Conservation (phyloP, 768 basidiomycete species). For the Rickenella mellea region DNA sequence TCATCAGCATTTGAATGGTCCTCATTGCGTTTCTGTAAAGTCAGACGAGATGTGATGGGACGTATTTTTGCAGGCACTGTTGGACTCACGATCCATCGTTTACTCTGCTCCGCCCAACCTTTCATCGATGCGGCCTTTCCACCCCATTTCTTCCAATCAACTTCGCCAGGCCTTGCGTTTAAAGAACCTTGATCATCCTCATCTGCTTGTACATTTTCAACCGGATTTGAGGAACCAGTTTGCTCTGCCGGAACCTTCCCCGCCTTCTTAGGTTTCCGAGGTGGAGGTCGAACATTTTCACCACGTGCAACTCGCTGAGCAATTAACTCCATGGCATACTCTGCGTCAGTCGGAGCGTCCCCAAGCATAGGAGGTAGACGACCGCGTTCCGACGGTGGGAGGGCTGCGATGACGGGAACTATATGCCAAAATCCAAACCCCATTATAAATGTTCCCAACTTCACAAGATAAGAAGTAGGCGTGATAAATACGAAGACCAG, state of each 20-base stretch:
- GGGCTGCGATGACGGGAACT: conserved; percentile 41
- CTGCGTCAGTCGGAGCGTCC: conserved; percentile 56
- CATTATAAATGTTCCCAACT: conserved; percentile 31
- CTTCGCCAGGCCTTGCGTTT: conserved; percentile 5
- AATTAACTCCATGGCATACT: conserved; percentile 64
- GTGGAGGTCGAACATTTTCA: conserved; percentile 25
- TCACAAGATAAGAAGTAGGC: conserved; percentile 42
- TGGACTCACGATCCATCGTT: too few relatives aligned
- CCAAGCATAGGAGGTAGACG: conserved; percentile 40
- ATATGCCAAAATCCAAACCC: conserved; percentile 60
- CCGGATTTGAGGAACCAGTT: neutral
- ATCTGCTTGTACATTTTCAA: neutral
- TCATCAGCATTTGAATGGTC: too few relatives aligned
- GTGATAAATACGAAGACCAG: conserved; percentile 32
- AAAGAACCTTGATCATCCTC: too few relatives aligned
- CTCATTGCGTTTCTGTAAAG: too few relatives aligned
- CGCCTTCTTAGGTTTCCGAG: neutral
- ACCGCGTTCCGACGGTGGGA: conserved; percentile 35
- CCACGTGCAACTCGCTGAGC: conserved; percentile 49
- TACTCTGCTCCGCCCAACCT: conserved; percentile 31
- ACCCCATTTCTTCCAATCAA: conserved; percentile 53
- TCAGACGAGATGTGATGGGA: too few relatives aligned
- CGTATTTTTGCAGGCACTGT: too few relatives aligned
- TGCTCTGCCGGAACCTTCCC: neutral
- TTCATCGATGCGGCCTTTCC: conserved; percentile 37